Base-by-base conservation (phyloP, 2,329 filamentous ascomycete genomes). In the Thielaviopsis musarum region DNA sequence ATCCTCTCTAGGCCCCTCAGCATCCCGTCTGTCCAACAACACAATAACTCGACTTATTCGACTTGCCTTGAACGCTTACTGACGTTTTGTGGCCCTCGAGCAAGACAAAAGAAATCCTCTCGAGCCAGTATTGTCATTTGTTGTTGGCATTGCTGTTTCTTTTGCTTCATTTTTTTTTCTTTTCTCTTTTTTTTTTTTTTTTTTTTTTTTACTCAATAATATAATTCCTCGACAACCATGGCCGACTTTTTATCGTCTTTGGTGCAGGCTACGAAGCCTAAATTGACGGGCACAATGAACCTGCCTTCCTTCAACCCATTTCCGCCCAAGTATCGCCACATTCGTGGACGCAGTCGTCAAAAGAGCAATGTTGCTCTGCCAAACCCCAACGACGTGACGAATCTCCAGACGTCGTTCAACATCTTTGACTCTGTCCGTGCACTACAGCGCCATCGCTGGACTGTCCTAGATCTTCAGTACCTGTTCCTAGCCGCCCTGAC, bases 381-480 rank as follows among this genome's bases (percentile, higher is more conserved):
- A 19, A 69, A 68, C 52, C 65, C 67, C 52, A 70, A 87, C 56
- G 85, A 85, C 63, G 81, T 96, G 67, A 81, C 88, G 56, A 78
- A 78, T 30, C 76, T 96, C 59, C 81, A 94, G 71, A 90, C 83
- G 17, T 95, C 90, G 0, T 87, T 90, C 71, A 90, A 86, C 65
- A 84, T 88, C 5, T 76, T 80, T 66, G 85, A 94, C 67, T 90
- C 89, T 13, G 72, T 96, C 62, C 80, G 82, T 62, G 81, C 85
- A 45, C 75, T 96, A 63, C 84, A 85, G 66, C 80, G 80, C 62
- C 88, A 93, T 69, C 82, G 82, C 64, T 96, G 88, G 88, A 85
- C 80, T 57, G 75, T 84, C 57, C 87, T 90, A 69, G 91, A 97
- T 71, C 79, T 87, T 49, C 91, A 96, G 73, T 94, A 96, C 70